Conservation (phyloP, 306 rosid species). For the Glycine tomentella region DNA sequence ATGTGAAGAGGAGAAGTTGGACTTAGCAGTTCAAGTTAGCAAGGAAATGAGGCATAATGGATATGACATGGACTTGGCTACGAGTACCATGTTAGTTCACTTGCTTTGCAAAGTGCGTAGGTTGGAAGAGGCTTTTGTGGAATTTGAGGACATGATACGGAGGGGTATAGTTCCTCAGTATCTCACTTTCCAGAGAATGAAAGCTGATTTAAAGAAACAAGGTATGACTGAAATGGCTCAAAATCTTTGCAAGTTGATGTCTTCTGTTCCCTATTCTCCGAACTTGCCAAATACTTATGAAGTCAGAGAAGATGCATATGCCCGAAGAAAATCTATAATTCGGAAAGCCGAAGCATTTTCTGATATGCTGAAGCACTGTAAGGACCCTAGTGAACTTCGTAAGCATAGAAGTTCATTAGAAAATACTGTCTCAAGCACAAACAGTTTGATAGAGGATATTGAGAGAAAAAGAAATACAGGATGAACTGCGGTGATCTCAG, state of each 20-base stretch:
- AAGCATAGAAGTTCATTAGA: conserved; percentile 57
- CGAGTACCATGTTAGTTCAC: conserved; percentile 82
- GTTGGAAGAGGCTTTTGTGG: conserved; percentile 72
- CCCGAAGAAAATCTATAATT: conserved; percentile 68
- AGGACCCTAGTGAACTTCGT: conserved; percentile 71
- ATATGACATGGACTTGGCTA: conserved; percentile 80
- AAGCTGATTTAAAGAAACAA: conserved; percentile 61
- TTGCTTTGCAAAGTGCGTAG: conserved; percentile 80
- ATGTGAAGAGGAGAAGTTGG: conserved; percentile 79
- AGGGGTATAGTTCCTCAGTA: conserved; percentile 87
- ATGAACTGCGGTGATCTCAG: conserved; percentile 36
- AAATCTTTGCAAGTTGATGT: conserved; percentile 72
- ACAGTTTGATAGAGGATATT: conserved; percentile 60
- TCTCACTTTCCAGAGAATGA: conserved; percentile 81
- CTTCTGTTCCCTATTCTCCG: conserved; percentile 74
- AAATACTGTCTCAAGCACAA: conserved; percentile 56
- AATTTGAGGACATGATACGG: conserved; percentile 80
- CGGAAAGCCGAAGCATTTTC: conserved; percentile 79
- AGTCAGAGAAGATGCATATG: conserved; percentile 54
- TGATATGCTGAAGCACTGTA: conserved; percentile 66
- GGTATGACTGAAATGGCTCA: conserved; percentile 73
- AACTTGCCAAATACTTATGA: conserved; percentile 72
- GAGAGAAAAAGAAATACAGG: conserved; percentile 48
- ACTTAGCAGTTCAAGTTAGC: conserved; percentile 78
- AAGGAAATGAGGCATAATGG: conserved; percentile 87